These are phyloP conservation scores for Zasmidium cellare DNA, from an alignment of 2,329 filamentous ascomycete genomes.

Conservation along the genomic window DNA sequence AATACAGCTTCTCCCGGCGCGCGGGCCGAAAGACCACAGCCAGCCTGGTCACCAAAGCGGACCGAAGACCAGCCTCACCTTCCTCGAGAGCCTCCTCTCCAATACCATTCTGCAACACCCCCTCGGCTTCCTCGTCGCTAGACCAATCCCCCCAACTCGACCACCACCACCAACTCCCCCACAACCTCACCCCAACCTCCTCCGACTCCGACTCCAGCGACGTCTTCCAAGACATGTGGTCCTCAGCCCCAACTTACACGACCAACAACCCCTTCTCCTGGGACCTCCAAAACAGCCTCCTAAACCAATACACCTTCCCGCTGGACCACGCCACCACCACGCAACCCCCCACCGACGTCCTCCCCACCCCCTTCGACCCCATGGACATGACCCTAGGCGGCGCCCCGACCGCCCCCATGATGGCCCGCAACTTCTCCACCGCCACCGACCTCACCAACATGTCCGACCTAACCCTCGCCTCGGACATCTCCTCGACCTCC, in stretches of 20 bases:
- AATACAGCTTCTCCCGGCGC: constrained; percentile 26
- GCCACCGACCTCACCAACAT: background rate
- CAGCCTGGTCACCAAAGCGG: background rate
- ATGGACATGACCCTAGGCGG: background rate
- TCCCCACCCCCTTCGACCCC: background rate
- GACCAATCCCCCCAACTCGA: background rate
- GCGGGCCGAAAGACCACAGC: constrained; percentile 21
- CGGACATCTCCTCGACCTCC: background rate
- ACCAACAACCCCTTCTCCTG: background rate
- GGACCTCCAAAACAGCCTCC: background rate
- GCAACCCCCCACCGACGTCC: background rate
- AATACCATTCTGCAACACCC: background rate
- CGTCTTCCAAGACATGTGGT: constrained; percentile 1
- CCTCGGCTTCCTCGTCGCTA: background rate
- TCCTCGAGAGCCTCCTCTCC: background rate
- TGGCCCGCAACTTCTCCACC: constrained; percentile 3
- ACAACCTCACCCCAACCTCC: background rate
- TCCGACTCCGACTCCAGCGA: constrained; percentile 1
- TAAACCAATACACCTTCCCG: background rate
- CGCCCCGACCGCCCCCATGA: background rate
- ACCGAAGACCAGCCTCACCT: background rate
- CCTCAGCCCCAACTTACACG: background rate
- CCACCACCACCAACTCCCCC: background rate
- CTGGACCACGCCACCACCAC: background rate
- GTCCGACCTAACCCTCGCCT: background rate